Conservation (phyloP, 106 monocot genomes). For the Iris macrosiphon region DNA sequence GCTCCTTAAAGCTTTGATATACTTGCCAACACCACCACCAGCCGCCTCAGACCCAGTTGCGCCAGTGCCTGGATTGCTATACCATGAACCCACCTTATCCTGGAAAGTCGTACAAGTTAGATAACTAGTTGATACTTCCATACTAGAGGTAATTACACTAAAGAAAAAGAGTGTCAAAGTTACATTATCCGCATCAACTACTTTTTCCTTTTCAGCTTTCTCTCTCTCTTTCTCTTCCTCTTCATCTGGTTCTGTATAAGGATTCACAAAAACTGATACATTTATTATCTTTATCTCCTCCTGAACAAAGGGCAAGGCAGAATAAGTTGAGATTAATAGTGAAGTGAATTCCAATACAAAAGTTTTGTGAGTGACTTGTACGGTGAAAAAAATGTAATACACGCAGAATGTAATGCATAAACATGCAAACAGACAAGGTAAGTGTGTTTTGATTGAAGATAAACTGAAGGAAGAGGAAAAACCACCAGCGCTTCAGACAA, state of each 20-base stretch:
- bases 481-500: too few species aligned
- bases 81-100: slow-evolving; percentile 85
- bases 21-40: slow-evolving; percentile 30
- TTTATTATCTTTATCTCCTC: slow-evolving; percentile 88
- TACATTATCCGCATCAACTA: slow-evolving; percentile 50
- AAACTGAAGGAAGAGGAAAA: too few species aligned
- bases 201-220: slow-evolving; percentile 45
- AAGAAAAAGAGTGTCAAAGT: not conserved
- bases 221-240: slow-evolving; percentile 54
- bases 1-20: slow-evolving; percentile 46
- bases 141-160: not conserved
- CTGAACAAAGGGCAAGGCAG: slow-evolving; percentile 24
- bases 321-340: too few species aligned
- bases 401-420: too few species aligned
- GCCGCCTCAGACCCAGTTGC: slow-evolving; percentile 24
- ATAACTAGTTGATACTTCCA: not conserved
- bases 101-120: slow-evolving; percentile 10
- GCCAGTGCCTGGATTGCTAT: slow-evolving; percentile 76
- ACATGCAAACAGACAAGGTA: too few species aligned
- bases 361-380: not conserved
- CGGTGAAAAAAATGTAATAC: too few species aligned
- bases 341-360: not conserved
- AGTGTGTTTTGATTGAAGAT: too few species aligned
- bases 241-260: slow-evolving; percentile 92
- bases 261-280: slow-evolving; percentile 81